A percentile compares a stretch with the other conserved stretches of the same genome.
phyloP scores from a whole-genome alignment of 2,329 filamentous ascomycete species.

The Fusarium sp. region DNA sequence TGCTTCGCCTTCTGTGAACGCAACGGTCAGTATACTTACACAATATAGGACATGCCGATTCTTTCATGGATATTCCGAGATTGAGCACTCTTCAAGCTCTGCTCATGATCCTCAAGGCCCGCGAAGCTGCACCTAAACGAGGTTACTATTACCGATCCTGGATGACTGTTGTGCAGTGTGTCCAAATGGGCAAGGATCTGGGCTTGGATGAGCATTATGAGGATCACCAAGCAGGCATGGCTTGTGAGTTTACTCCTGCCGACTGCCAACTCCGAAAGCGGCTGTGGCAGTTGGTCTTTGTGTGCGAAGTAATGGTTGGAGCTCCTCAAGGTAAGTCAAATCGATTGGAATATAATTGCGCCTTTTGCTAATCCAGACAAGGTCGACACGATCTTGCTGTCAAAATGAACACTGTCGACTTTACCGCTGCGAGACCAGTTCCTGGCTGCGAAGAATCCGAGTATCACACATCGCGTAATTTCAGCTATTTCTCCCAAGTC shows the following conservation, averaged over 20 bases:
- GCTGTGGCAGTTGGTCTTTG: conserved; percentile 89
- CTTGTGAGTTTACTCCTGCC: conserved; percentile 75
- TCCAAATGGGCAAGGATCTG: conserved; percentile 93
- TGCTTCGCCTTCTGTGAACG: not conserved
- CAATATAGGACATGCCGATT: conserved; percentile 82
- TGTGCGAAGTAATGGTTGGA: conserved; percentile 92
- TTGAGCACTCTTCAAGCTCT: conserved; percentile 93
- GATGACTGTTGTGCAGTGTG: conserved; percentile 93
- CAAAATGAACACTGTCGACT: conserved; percentile 80
- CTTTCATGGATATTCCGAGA: conserved; percentile 91
- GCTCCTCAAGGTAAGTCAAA: conserved; percentile 79
- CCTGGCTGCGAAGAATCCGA: conserved; percentile 81
- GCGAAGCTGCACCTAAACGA: conserved; percentile 90
- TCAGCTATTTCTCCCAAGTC: conserved; percentile 82
- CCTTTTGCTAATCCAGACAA: conserved; percentile 52
- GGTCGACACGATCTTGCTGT: conserved; percentile 85
- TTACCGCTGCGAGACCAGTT: conserved; percentile 73
- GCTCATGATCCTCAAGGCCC: conserved; percentile 87
- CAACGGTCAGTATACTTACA: conserved; percentile 36
- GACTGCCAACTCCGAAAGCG: conserved; percentile 89
- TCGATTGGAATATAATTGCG: not conserved
- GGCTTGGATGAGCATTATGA: conserved; percentile 89
- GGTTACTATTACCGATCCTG: conserved; percentile 98
- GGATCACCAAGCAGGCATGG: conserved; percentile 77
- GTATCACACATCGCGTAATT: conserved; percentile 83